Evolutionary conservation across 1,139 yeast species (phyloP).

Genomic region (Suhomyces guaymorum): DNA sequence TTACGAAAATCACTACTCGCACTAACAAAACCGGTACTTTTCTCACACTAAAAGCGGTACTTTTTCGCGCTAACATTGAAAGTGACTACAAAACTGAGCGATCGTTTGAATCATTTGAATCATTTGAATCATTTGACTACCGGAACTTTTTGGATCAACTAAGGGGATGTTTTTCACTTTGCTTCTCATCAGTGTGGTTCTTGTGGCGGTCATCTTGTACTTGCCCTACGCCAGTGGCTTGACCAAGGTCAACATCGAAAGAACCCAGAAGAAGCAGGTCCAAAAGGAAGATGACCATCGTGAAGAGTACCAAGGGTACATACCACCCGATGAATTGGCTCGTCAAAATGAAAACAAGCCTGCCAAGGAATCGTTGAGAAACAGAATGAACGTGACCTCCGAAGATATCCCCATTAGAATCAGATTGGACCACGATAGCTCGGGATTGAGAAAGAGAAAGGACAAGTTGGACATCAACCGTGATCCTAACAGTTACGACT

Average conservation of each 20-base stretch:
- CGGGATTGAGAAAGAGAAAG: slow-evolving; percentile 16
- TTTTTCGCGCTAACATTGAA: too few species aligned
- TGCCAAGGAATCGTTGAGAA: slow-evolving; percentile 28
- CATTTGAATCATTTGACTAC: not conserved
- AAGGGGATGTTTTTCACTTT: slow-evolving; percentile 34
- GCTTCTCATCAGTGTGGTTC: slow-evolving; percentile 25
- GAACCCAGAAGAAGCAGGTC: slow-evolving; percentile 14
- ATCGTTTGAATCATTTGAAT: not conserved
- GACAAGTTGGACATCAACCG: slow-evolving; percentile 21
- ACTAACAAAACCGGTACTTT: too few species aligned
- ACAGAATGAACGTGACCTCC: slow-evolving; percentile 35
- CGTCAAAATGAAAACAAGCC: slow-evolving; percentile 14
- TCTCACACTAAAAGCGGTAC: too few species aligned
- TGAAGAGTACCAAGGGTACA: slow-evolving; percentile 29
- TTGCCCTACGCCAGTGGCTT: slow-evolving; percentile 45
- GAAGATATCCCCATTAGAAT: slow-evolving; percentile 42
- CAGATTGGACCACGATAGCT: slow-evolving; percentile 19
- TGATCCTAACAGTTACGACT: slow-evolving; percentile 41
- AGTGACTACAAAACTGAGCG: too few species aligned
- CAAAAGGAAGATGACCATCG: slow-evolving; percentile 5
- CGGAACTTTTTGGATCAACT: too few species aligned
- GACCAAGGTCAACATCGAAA: slow-evolving; percentile 31
- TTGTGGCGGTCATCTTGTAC: slow-evolving; percentile 33
- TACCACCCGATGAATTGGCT: slow-evolving; percentile 44
- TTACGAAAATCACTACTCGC: not conserved